Percentiles rank a stretch among this genome's conserved stretches.
phyloP scores from a whole-genome alignment of 164 flowering plant species.

The Hamamelis virginiana region DNA sequence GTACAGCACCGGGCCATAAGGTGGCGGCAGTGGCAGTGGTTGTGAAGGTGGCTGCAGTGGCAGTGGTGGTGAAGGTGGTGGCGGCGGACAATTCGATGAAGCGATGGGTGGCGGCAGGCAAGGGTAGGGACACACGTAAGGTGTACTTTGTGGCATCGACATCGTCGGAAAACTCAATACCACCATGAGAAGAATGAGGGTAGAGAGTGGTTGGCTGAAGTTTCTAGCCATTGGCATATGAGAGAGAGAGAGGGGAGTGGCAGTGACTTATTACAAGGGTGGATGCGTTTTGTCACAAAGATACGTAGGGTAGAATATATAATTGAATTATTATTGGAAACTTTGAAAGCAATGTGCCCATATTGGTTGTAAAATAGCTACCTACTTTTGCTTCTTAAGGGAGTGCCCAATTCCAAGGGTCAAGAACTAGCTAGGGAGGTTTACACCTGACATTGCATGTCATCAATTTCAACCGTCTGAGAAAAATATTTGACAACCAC shows the following conservation, averaged over 20 bases:
- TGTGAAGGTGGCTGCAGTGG: conserved; percentile 16
- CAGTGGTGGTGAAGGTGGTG: too few species aligned
- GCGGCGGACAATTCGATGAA: conserved; percentile 5
- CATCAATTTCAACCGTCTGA: too few species aligned
- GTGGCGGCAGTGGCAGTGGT: conserved; percentile 9
- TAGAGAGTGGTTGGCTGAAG: conserved; percentile 1
- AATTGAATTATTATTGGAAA: neutral
- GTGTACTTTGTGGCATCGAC: neutral
- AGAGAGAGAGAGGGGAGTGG: neutral
- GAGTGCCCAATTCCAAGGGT: too few species aligned
- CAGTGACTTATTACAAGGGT: neutral
- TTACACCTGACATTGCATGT: too few species aligned
- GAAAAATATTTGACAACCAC: too few species aligned
- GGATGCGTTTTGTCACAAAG: neutral
- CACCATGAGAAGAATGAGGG: conserved; percentile 4
- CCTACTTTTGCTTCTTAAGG: too few species aligned
- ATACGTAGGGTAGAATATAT: neutral
- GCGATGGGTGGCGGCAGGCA: conserved; percentile 21
- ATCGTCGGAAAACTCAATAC: neutral
- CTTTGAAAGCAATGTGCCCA: neutral
- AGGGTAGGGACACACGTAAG: conserved; percentile 17
- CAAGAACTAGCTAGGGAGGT: too few species aligned
- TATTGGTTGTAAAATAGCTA: too few species aligned
- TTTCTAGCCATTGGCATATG: conserved; percentile 10
- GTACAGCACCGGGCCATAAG: neutral